Evolutionary conservation across 306 rosid genomes (phyloP).

Genomic region (Gastrolobium bilobum): DNA sequence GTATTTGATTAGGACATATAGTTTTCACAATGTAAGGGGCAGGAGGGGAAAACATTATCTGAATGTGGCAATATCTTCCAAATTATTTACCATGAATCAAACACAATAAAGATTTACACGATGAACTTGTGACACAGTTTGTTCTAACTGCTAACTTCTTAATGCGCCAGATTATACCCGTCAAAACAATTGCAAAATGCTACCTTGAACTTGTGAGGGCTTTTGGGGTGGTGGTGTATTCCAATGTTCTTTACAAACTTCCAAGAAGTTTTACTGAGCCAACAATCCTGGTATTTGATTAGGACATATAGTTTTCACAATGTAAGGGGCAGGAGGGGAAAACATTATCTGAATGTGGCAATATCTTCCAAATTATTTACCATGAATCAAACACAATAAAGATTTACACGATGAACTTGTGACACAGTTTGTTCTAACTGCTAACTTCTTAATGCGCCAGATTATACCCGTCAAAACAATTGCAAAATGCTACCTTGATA

Average conservation of each 20-base stretch:
- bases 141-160: background rate
- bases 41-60: background rate
- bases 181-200: slow-evolving; percentile 5
- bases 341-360: background rate
- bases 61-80: background rate
- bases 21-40: background rate
- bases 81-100: background rate
- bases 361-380: background rate
- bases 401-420: background rate
- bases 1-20: background rate
- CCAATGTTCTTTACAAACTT: no score
- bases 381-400: background rate
- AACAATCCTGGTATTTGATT: background rate
- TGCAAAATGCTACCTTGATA: background rate
- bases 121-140: background rate
- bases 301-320: background rate
- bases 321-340: no score
- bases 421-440: background rate
- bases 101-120: background rate
- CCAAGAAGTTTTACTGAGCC: background rate
- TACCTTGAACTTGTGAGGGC: no score
- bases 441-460: slow-evolving; percentile 8
- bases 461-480: background rate
- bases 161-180: slow-evolving; percentile 2
- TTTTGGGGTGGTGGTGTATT: no score